These are phyloP conservation scores for Aspergillus coremiiformis DNA, from an alignment of 495 filamentous ascomycete genomes.

Conservation along the genomic window DNA sequence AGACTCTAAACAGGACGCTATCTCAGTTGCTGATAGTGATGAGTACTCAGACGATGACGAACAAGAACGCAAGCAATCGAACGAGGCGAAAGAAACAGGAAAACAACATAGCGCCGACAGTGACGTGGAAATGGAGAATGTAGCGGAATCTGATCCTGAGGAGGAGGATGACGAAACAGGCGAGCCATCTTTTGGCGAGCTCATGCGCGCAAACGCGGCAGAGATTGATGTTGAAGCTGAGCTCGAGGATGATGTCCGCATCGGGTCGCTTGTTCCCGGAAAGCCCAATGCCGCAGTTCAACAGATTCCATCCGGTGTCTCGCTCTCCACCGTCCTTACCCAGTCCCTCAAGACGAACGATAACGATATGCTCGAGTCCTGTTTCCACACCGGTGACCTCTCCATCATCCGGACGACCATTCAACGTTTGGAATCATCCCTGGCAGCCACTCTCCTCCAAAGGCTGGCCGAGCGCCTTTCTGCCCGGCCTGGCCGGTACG, in stretches of 20 bases:
- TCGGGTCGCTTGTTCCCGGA: conserved; percentile 32
- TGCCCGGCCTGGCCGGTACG: conserved; percentile 78
- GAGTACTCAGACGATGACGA: conserved; percentile 38
- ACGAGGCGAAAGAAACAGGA: conserved; percentile 28
- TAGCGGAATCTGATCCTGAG: conserved; percentile 28
- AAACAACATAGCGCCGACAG: conserved; percentile 28
- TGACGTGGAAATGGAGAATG: conserved; percentile 40
- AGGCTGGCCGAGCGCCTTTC: conserved; percentile 83
- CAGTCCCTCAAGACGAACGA: conserved; percentile 93
- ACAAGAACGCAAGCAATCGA: conserved; percentile 25
- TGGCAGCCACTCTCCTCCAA: conserved; percentile 69
- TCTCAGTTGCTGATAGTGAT: conserved; percentile 30
- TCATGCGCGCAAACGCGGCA: conserved; percentile 63
- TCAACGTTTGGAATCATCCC: conserved; percentile 75
- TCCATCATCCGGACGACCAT: conserved; percentile 77
- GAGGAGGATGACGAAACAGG: conserved; percentile 43
- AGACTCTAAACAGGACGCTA: conserved; percentile 34
- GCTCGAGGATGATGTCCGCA: conserved; percentile 35
- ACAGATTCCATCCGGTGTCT: conserved; percentile 64
- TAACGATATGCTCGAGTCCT: conserved; percentile 77
- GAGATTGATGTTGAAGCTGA: conserved; percentile 69
- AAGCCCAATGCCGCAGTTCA: conserved; percentile 35
- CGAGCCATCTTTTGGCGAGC: conserved; percentile 82
- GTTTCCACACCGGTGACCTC: conserved; percentile 70
- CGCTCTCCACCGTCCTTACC: conserved; percentile 80